Conservation (phyloP, 176 grass and related monocot species). For the Carex littledalei region DNA sequence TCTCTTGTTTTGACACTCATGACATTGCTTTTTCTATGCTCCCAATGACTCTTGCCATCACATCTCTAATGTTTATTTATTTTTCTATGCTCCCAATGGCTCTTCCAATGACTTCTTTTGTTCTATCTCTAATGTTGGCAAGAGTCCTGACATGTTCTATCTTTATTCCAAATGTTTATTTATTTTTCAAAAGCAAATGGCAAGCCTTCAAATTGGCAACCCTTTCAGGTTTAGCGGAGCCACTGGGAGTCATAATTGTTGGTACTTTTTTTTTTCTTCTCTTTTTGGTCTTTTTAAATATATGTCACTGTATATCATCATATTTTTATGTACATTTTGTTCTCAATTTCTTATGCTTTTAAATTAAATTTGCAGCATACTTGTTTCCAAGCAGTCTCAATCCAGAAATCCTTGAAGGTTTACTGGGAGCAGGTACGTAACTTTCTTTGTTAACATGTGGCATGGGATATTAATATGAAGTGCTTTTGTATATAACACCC, state of each 20-base stretch:
- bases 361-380: constrained; percentile 47
- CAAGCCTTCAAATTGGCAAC: constrained; percentile 72
- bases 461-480: not conserved
- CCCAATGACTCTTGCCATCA: no score
- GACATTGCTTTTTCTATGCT: no score
- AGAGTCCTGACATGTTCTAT: not conserved
- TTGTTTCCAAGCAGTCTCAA: constrained; percentile 78
- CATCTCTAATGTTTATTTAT: no score
- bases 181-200: constrained; percentile 55
- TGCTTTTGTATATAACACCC: not conserved
- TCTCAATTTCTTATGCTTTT: not conserved
- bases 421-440: constrained; percentile 82
- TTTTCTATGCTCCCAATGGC: no score
- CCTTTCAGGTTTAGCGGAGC: constrained; percentile 73
- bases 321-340: constrained; percentile 10
- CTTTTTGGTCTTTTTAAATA: not conserved
- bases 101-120: not conserved
- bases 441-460: not conserved
- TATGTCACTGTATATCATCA: not conserved
- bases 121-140: not conserved
- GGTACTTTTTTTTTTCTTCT: constrained; percentile 44
- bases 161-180: not conserved
- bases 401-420: constrained; percentile 92
- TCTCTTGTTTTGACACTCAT: no score
- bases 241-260: constrained; percentile 71